Base-by-base conservation (phyloP, 495 filamentous ascomycete species). In the Penicillium canescens region DNA sequence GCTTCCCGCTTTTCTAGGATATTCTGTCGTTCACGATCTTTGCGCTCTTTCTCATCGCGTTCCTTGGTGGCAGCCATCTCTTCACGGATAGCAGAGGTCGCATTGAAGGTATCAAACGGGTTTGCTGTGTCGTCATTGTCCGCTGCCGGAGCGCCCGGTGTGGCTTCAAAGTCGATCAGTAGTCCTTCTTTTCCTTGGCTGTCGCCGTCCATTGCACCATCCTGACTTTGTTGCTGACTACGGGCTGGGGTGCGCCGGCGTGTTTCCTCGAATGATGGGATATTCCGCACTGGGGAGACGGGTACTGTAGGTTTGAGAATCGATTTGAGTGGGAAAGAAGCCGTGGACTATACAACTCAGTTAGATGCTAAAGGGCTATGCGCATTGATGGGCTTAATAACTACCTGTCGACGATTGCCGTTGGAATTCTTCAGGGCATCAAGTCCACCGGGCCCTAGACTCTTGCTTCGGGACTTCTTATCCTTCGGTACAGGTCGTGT, bases 381-480 rank as follows among this genome's bases (percentile, higher is more conserved):
- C 28, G 46, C 38, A 36, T 48, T 44, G 31, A 34, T 44, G 34
- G 41, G 36, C 28, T 42, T 42, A 42, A 54, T 43, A 55, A n/a
- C 55, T 84, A 91, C 91, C 74, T 88, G 87, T 70, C 88, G 83
- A 53, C 89, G 77, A 69, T 97, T 97, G 11, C 90, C 92, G 63
- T 78, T 83, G 18, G 83, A 84, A 55, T 86, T 79, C 67, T 91
- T 90, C 38, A 96, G 77, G 46, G 84, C 84, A 75, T 92, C 91
- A 31, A 96, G 72, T 46, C 93, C 90, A 18, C 92, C 94, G 20
- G 93, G 93, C 2, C 94, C 94, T 55, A 98, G 83, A 67, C 92
- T 96, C 72, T 96, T 97, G 69, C 94, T 97, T 45, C 94, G 83
- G 33, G 86, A 89, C 71, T 95, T 96, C 70, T 87, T 90, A 13